Evolutionary conservation across 306 rosid species (phyloP).

Genomic region (Casuarina glauca): DNA sequence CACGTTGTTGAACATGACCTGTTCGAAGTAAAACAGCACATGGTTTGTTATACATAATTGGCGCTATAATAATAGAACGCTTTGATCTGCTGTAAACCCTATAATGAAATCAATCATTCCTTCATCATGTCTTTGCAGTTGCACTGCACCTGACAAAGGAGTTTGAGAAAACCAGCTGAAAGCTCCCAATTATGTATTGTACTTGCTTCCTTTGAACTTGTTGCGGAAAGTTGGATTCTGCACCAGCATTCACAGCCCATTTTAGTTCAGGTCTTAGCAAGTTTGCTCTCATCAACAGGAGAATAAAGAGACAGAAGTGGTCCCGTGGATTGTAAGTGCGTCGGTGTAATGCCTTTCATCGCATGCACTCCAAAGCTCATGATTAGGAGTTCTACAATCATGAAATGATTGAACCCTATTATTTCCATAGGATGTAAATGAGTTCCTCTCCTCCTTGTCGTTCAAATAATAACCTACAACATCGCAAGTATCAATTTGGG

Average conservation of each 20-base stretch:
- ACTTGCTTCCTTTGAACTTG: constrained; percentile 25
- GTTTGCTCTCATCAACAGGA: background rate
- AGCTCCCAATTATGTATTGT: constrained; percentile 9
- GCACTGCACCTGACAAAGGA: background rate
- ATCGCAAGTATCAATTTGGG: no score
- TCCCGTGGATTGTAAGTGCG: no score
- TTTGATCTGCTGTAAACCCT: background rate
- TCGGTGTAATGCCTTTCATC: background rate
- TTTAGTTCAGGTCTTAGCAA: constrained; percentile 25
- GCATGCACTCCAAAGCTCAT: background rate
- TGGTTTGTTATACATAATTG: constrained; percentile 21
- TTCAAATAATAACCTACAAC: background rate
- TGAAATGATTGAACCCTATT: background rate
- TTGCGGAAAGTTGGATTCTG: constrained; percentile 11
- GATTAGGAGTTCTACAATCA: background rate
- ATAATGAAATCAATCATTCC: constrained; percentile 24
- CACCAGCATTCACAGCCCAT: constrained; percentile 44
- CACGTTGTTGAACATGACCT: background rate
- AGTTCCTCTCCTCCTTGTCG: background rate
- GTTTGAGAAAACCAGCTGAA: background rate
- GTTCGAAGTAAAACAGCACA: constrained; percentile 17
- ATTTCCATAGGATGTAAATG: background rate
- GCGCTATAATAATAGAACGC: background rate
- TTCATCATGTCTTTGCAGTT: constrained; percentile 13
- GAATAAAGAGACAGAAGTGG: background rate